These are phyloP conservation scores for Zalaria sp. DNA, from an alignment of 2,329 filamentous ascomycete genomes.

Conservation along the genomic window DNA sequence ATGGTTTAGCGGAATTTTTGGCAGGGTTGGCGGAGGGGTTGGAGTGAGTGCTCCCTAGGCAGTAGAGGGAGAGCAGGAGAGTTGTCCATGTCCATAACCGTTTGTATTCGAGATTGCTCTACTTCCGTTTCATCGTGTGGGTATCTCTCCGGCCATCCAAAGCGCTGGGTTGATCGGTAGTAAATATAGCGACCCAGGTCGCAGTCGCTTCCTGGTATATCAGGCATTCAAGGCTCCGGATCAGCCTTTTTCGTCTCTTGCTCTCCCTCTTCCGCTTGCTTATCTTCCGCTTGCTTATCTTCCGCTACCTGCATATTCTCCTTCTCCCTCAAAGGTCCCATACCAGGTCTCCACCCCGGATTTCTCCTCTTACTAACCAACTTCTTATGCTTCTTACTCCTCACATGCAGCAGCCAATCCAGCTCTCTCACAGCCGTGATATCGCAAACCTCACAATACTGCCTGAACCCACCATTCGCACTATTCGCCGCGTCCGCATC, in stretches of 20 bases:
- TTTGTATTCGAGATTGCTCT: too few relatives aligned
- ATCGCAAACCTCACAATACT: slow-evolving; percentile 58
- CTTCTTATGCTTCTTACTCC: slow-evolving; percentile 38
- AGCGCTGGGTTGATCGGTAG: not conserved
- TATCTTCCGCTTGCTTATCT: not conserved
- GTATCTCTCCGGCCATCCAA: too few relatives aligned
- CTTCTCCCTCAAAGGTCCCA: not conserved
- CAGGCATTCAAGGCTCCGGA: not conserved
- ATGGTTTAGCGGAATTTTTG: slow-evolving; percentile 77
- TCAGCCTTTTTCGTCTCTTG: not conserved
- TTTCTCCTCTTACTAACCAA: slow-evolving; percentile 11
- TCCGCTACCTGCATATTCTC: not conserved
- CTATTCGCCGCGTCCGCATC: slow-evolving; percentile 25
- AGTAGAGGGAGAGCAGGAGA: not conserved
- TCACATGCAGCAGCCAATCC: slow-evolving; percentile 44
- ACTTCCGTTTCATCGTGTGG: too few relatives aligned
- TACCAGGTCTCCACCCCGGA: not conserved
- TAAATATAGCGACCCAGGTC: not conserved
- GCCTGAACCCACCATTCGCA: slow-evolving; percentile 32
- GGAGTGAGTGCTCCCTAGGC: slow-evolving; percentile 11
- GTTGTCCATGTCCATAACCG: too few relatives aligned
- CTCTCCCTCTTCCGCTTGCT: not conserved
- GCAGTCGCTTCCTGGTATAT: not conserved
- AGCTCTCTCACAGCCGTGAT: slow-evolving; percentile 40
- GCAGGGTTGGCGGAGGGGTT: slow-evolving; percentile 49